Evolutionary conservation across 192 early-diverging fungal genomes (phyloP), one percentile per base, ranked within the genome.

Genomic region (Entomortierella lignicola): DNA sequence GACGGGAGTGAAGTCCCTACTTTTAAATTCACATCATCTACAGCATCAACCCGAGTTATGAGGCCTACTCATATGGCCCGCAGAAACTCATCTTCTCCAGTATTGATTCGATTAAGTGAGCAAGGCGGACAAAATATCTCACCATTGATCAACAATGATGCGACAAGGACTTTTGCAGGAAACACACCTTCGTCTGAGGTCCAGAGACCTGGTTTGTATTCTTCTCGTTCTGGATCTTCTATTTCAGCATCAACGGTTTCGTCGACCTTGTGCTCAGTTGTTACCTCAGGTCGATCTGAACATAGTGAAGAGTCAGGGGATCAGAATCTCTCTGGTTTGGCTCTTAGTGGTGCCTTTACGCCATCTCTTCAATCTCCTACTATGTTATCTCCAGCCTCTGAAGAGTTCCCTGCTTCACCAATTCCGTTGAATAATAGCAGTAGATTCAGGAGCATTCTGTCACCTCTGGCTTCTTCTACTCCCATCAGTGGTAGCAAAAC

Each of bases 41-140:
- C 60, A 17, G 57, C 20, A 23, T 37, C 32, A 21, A 8, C 65
- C 27, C 26, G 21, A 26, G 20, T 30, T 5, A 29, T 62, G 41
- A 29, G 67, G 37, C 74, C 74, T 23, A 37, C 54, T 8, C 65
- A 69, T n/a, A 21, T 69, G 27, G 27, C 62, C 0, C 25, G 74
- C n/a, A 37, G 74, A 18, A 60, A 69, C 18, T 79, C 75, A 1
- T 69, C 75, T 2, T 79, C 75, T 4, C 75, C 75, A n/a, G 75
- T 79, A 4, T 18, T 79, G 27, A 79, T 70, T 41, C 54, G 75
- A 44, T 57, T 79, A 47, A 70, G 51, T 23, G 75, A 64, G 8
- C 75, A 79, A 1, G 75, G 67, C 12, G 75, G 61, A 2, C 75
- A 79, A 51, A 56, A 79, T 32, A 79, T 70, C 20, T 70, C 68